These are phyloP conservation scores for Teunomyces stri DNA, from an alignment of 805 yeast species.

Conservation along the genomic window DNA sequence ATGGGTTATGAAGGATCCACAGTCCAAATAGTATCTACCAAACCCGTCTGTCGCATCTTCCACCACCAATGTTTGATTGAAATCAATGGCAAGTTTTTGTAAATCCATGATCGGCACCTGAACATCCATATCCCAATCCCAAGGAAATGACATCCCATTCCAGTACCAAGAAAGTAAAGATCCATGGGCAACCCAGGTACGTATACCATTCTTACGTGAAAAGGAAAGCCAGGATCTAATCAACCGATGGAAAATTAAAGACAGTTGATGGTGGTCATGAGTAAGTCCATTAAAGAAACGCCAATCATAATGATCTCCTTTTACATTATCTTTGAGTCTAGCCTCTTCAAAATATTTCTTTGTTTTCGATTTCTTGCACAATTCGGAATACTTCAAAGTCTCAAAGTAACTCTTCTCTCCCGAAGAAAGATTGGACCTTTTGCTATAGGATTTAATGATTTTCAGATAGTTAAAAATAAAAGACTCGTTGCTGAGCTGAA, in stretches of 20 bases:
- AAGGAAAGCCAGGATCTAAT: slow-evolving; percentile 26
- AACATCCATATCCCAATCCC: slow-evolving; percentile 30
- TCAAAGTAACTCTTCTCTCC: slow-evolving; percentile 29
- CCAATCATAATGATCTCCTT: slow-evolving; percentile 30
- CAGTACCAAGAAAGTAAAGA: slow-evolving; percentile 29
- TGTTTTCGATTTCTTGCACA: slow-evolving; percentile 26
- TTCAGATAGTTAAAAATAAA: slow-evolving; percentile 23
- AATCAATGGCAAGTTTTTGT: slow-evolving; percentile 18
- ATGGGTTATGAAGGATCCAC: slow-evolving; percentile 19
- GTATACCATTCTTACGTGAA: slow-evolving; percentile 23
- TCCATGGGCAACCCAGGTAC: slow-evolving; percentile 30
- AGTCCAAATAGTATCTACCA: slow-evolving; percentile 51
- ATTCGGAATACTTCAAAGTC: slow-evolving; percentile 31
- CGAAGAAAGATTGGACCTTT: slow-evolving; percentile 12
- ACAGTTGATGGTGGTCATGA: slow-evolving; percentile 16
- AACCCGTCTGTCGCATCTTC: slow-evolving; percentile 45
- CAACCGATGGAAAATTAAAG: slow-evolving; percentile 20
- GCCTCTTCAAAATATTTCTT: slow-evolving; percentile 42
- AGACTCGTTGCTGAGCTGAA: slow-evolving; percentile 24
- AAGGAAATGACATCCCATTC: slow-evolving; percentile 28
- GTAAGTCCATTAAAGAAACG: slow-evolving; percentile 23
- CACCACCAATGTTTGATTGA: slow-evolving; percentile 23
- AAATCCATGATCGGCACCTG: slow-evolving; percentile 26
- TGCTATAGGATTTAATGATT: slow-evolving; percentile 13
- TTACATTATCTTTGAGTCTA: slow-evolving; percentile 20